Evolutionary conservation across 2,329 filamentous ascomycete species (phyloP).

Genomic region (Alternaria sp.): DNA sequence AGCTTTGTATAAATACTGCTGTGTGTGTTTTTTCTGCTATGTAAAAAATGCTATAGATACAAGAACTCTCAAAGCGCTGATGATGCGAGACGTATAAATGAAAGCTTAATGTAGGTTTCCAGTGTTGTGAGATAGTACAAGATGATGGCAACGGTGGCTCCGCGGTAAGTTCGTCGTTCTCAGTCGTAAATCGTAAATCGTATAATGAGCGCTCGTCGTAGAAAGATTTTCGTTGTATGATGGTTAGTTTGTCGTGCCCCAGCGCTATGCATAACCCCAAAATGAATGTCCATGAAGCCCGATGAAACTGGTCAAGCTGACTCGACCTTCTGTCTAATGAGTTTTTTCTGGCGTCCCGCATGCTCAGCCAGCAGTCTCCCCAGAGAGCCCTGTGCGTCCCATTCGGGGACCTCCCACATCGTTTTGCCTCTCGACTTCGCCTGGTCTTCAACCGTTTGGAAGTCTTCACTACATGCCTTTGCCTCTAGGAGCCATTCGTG

Average conservation of each 20-base stretch:
- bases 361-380: conserved; percentile 27
- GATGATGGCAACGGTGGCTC: background rate
- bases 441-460: conserved; percentile 14
- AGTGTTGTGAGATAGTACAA: background rate
- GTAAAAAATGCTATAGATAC: background rate
- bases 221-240: background rate
- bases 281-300: background rate
- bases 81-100: background rate
- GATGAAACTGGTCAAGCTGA: conserved; percentile 16
- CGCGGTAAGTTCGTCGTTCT: background rate
- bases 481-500: conserved; percentile 51
- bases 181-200: background rate
- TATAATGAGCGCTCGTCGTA: too few species aligned
- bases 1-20: background rate
- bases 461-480: conserved; percentile 22
- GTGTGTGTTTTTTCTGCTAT: background rate
- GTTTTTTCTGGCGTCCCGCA: conserved; percentile 21
- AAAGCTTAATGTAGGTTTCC: background rate
- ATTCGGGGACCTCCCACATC: conserved; percentile 42
- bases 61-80: background rate
- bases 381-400: conserved; percentile 40
- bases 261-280: background rate
- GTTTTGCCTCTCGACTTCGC: conserved; percentile 20
- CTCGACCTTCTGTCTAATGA: conserved; percentile 17
- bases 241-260: background rate